Evolutionary conservation across 495 filamentous ascomycete species (phyloP).

Genomic region (Aspergillus sparsus): DNA sequence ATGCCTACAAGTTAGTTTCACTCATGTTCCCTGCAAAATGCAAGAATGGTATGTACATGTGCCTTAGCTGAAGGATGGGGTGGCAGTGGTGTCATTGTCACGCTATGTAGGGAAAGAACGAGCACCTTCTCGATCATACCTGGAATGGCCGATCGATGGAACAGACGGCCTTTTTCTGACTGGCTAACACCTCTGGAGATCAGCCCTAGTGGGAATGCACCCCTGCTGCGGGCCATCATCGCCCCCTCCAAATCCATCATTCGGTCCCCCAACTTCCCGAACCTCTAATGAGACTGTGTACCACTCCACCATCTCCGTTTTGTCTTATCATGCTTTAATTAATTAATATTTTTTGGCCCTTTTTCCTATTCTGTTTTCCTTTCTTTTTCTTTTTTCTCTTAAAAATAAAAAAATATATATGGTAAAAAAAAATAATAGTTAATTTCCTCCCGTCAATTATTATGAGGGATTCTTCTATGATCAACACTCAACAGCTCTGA

Average conservation of each 20-base stretch:
- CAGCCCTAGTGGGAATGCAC: conserved; percentile 44
- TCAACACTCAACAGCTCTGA: background rate
- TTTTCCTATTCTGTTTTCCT: background rate
- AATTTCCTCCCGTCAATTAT: background rate
- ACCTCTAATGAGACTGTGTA: background rate
- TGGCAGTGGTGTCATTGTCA: too few species aligned
- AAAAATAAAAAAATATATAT: background rate
- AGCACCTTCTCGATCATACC: background rate
- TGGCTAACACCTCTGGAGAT: conserved; percentile 26
- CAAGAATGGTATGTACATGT: too few species aligned
- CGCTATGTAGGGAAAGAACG: background rate
- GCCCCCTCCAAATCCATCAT: conserved; percentile 9
- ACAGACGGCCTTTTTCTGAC: conserved; percentile 3
- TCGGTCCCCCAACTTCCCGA: conserved; percentile 6
- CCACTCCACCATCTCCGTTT: conserved; percentile 7
- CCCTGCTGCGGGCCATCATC: background rate
- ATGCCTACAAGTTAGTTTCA: too few species aligned
- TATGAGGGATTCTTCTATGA: background rate
- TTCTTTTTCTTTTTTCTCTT: background rate
- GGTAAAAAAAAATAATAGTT: background rate
- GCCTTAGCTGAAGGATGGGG: too few species aligned
- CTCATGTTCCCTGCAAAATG: too few species aligned
- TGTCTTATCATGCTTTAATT: background rate
- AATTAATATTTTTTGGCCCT: background rate
- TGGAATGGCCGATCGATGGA: background rate